phyloP scores from a whole-genome alignment of 306 rosid species.

The Quercus parvula region DNA sequence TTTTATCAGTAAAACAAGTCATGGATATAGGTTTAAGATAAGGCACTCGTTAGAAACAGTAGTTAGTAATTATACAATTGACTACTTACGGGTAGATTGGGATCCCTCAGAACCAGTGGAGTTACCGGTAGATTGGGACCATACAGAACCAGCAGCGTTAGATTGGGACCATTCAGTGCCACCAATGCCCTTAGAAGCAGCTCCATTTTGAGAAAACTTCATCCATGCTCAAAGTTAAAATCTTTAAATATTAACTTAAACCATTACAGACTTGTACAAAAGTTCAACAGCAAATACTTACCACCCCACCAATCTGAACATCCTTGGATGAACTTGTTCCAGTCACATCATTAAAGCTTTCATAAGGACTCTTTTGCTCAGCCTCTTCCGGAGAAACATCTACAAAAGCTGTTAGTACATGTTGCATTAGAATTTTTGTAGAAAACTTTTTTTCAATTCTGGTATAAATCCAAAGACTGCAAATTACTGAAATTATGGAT shows the following conservation, averaged over 20 bases:
- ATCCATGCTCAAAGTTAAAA: constrained; percentile 18
- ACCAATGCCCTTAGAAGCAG: constrained; percentile 44
- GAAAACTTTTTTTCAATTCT: not conserved
- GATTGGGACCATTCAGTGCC: constrained; percentile 55
- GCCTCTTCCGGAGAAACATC: constrained; percentile 91
- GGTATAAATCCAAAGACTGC: no score
- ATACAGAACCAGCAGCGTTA: not conserved
- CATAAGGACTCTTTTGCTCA: constrained; percentile 58
- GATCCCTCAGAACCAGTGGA: constrained; percentile 1
- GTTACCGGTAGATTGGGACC: constrained; percentile 23
- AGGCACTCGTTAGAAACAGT: not conserved
- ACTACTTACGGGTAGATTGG: constrained; percentile 33
- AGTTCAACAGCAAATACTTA: constrained; percentile 40
- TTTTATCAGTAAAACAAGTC: not conserved
- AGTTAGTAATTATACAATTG: not conserved
- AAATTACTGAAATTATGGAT: no score
- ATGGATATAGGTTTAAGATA: not conserved
- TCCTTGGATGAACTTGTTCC: constrained; percentile 44
- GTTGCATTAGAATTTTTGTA: constrained; percentile 16
- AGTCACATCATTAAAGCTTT: constrained; percentile 53
- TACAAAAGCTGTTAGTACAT: constrained; percentile 68
- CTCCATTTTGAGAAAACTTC: constrained; percentile 84
- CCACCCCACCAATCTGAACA: constrained; percentile 38
- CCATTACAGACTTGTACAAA: constrained; percentile 9
- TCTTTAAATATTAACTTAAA: constrained; percentile 15